Evolutionary conservation across 768 basidiomycete genomes (phyloP).

Genomic region (Podaxis sp.): DNA sequence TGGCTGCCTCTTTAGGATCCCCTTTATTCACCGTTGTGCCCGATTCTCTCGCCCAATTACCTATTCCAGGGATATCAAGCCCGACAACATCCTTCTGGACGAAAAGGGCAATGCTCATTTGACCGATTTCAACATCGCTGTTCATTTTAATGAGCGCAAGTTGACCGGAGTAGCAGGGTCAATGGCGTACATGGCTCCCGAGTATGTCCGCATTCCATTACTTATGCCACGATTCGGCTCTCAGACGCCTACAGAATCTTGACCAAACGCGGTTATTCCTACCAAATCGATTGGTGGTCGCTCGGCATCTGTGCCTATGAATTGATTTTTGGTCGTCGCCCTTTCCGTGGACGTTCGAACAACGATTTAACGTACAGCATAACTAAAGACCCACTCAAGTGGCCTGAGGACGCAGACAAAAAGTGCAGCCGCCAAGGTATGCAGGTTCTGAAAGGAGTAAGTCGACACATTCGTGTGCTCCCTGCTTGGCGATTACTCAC

Average conservation of each 20-base stretch:
- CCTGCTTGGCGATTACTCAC: not conserved
- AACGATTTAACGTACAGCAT: constrained; percentile 92
- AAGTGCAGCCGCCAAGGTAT: constrained; percentile 78
- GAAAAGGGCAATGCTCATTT: constrained; percentile 95
- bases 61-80: constrained; percentile 81
- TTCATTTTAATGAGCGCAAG: constrained; percentile 88
- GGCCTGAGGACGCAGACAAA: constrained; percentile 86
- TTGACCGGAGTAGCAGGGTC: constrained; percentile 93
- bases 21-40: constrained; percentile 17
- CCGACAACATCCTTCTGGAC: constrained; percentile 96
- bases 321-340: constrained; percentile 86
- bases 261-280: constrained; percentile 90
- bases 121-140: constrained; percentile 98
- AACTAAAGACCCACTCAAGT: constrained; percentile 79
- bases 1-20: constrained; percentile 21
- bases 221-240: constrained; percentile 6
- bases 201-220: constrained; percentile 39
- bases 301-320: constrained; percentile 93
- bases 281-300: constrained; percentile 96
- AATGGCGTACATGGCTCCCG: constrained; percentile 98
- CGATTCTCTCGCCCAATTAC: constrained; percentile 6
- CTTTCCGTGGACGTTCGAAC: constrained; percentile 93
- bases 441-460: constrained; percentile 76
- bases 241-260: constrained; percentile 55
- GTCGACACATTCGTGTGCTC: constrained; percentile 26